Percentiles rank a stretch among this genome's conserved stretches.
phyloP scores from a whole-genome alignment of 2,329 filamentous ascomycete genomes.

The Arachnopeziza araneosa region DNA sequence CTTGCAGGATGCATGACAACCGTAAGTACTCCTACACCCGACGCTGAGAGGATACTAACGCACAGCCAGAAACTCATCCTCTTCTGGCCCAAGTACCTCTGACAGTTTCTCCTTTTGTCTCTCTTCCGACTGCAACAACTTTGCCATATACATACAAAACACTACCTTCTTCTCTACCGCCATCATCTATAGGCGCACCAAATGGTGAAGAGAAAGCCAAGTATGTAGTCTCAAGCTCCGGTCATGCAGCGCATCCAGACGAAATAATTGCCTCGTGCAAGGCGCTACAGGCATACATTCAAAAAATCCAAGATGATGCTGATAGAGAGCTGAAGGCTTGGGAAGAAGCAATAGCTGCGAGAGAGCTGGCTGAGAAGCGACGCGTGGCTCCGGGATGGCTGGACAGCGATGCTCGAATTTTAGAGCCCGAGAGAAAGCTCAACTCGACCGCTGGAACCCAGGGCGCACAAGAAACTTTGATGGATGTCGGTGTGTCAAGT shows the following conservation, averaged over 20 bases:
- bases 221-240: slow-evolving; percentile 74
- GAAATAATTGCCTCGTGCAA: slow-evolving; percentile 79
- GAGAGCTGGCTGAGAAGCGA: slow-evolving; percentile 74
- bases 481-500: slow-evolving; percentile 29
- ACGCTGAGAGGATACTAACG: neutral
- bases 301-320: slow-evolving; percentile 62
- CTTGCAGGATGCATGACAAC: slow-evolving; percentile 26
- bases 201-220: slow-evolving; percentile 45
- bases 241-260: slow-evolving; percentile 79
- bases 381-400: slow-evolving; percentile 76
- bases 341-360: slow-evolving; percentile 57
- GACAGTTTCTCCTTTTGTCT: slow-evolving; percentile 90
- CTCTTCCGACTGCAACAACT: slow-evolving; percentile 81
- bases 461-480: slow-evolving; percentile 19
- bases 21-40: slow-evolving; percentile 13
- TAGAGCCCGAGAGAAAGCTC: slow-evolving; percentile 57
- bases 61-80: slow-evolving; percentile 63
- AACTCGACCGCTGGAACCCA: slow-evolving; percentile 6
- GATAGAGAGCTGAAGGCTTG: slow-evolving; percentile 62
- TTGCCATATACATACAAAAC: slow-evolving; percentile 93
- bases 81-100: slow-evolving; percentile 88
- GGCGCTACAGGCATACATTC: slow-evolving; percentile 70
- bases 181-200: slow-evolving; percentile 54
- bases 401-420: slow-evolving; percentile 63
- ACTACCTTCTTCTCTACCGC: slow-evolving; percentile 80